These are phyloP conservation scores for Phytophthora citricola DNA, from an alignment of 352 stramenopile species.

Conservation along the genomic window DNA sequence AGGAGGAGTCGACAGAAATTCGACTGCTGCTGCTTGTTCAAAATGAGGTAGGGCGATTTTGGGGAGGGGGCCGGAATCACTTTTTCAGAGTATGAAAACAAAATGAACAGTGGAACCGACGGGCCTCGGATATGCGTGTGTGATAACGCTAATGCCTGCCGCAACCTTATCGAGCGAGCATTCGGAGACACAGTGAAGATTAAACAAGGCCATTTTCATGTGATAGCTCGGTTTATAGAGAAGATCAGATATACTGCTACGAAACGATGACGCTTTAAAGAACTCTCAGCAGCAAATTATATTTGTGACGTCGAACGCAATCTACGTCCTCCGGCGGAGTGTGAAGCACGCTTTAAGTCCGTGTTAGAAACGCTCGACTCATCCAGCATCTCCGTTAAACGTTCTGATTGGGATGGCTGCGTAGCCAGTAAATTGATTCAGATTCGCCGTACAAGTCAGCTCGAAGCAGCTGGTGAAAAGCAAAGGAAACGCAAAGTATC, in stretches of 20 bases:
- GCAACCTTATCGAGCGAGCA: constrained; percentile 3
- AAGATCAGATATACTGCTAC: neutral
- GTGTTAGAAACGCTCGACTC: neutral
- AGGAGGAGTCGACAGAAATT: no score
- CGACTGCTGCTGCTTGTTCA: no score
- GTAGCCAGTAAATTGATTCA: constrained; percentile 6
- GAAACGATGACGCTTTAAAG: neutral
- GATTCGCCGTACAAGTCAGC: neutral
- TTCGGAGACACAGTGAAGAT: constrained; percentile 6
- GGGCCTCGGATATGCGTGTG: no score
- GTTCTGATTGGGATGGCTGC: constrained; percentile 7
- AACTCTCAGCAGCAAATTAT: neutral
- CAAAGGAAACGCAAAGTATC: no score
- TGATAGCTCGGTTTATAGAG: constrained; percentile 5
- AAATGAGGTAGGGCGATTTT: no score
- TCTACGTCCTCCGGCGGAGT: neutral
- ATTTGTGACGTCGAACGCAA: constrained; percentile 10
- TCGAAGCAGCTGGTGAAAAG: no score
- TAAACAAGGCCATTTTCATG: constrained; percentile 11
- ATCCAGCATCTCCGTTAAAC: neutral
- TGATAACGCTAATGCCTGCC: constrained; percentile 6
- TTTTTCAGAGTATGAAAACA: no score
- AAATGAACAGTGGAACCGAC: no score
- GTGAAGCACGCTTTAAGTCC: neutral
- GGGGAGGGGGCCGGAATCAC: no score